phyloP scores from a whole-genome alignment of 306 rosid genomes.

The Fragaria ananassa region DNA sequence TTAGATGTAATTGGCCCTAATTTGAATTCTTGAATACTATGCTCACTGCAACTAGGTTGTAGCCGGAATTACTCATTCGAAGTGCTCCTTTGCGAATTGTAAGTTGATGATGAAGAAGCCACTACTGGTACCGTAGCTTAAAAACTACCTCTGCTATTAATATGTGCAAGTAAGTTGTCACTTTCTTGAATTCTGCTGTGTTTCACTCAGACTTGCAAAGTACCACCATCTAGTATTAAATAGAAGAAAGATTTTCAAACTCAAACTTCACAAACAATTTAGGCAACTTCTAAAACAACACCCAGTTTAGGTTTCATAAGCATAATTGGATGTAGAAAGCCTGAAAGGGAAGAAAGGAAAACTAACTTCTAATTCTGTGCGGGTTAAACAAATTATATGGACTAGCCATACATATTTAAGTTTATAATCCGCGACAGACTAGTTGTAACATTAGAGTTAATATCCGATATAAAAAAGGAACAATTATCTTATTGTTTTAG shows the following conservation, averaged over 20 bases:
- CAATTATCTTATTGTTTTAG: too few species aligned
- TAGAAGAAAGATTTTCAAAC: background rate
- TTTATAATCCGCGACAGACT: too few species aligned
- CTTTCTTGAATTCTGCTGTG: background rate
- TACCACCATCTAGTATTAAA: background rate
- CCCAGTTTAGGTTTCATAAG: too few species aligned
- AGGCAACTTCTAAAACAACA: background rate
- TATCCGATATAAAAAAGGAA: too few species aligned
- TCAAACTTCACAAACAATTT: background rate
- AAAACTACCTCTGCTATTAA: background rate
- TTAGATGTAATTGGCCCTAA: too few species aligned
- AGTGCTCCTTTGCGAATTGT: background rate
- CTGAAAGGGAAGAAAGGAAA: background rate
- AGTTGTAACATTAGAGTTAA: too few species aligned
- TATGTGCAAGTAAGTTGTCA: background rate
- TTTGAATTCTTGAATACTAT: background rate
- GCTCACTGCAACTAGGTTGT: background rate
- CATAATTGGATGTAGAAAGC: background rate
- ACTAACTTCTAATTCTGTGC: background rate
- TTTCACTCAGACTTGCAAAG: background rate
- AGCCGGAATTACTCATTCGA: background rate
- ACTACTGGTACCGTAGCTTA: slow-evolving; percentile 4
- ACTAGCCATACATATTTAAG: too few species aligned
- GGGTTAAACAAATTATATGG: background rate
- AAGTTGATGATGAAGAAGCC: background rate